phyloP scores from a whole-genome alignment of 352 stramenopile species.

The Blastocystis sp. region DNA sequence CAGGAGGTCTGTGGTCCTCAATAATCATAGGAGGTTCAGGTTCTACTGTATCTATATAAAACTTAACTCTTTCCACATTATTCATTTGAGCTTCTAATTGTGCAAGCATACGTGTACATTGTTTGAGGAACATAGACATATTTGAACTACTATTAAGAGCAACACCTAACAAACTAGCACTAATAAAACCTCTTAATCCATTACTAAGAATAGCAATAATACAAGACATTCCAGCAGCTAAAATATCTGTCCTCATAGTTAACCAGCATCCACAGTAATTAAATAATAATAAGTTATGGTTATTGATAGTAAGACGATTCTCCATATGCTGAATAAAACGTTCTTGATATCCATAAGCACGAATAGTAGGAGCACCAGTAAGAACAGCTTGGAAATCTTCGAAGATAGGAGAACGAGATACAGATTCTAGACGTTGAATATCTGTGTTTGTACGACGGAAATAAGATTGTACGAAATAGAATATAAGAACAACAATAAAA shows the following conservation, averaged over 20 bases:
- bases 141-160: constrained; percentile 43
- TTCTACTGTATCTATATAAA: constrained; percentile 48
- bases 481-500: constrained; percentile 51
- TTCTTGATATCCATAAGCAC: neutral
- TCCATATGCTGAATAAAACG: constrained; percentile 50
- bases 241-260: constrained; percentile 51
- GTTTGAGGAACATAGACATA: constrained; percentile 26
- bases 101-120: constrained; percentile 64
- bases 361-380: constrained; percentile 46
- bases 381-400: constrained; percentile 55
- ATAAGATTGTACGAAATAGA: constrained; percentile 54
- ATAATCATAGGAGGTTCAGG: constrained; percentile 44
- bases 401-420: constrained; percentile 54
- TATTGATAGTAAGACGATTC: constrained; percentile 50
- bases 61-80: constrained; percentile 51
- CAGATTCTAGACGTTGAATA: constrained; percentile 50
- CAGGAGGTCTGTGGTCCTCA: constrained; percentile 33
- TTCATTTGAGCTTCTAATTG: constrained; percentile 66
- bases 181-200: constrained; percentile 46
- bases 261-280: constrained; percentile 54
- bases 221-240: constrained; percentile 47
- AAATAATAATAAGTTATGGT: constrained; percentile 47
- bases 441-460: constrained; percentile 54
- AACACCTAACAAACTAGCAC: constrained; percentile 59
- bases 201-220: constrained; percentile 47